Percentiles rank a stretch among this genome's conserved stretches.
phyloP scores from a whole-genome alignment of 208 protist species.

The Wallacemonas rigidus region DNA sequence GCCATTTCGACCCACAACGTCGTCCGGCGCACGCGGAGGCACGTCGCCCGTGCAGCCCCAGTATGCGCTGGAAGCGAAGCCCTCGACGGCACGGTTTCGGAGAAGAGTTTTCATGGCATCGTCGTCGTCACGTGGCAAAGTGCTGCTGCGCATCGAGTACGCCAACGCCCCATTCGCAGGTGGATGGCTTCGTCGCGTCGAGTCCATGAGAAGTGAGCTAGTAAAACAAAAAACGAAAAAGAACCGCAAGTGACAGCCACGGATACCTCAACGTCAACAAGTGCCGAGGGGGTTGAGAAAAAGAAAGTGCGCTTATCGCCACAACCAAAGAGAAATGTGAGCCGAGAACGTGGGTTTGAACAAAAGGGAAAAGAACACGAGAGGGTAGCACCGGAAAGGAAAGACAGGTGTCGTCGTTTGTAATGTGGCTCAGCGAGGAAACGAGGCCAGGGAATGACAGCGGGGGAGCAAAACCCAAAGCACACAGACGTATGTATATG shows the following conservation, averaged over 20 bases:
- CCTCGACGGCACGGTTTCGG: slow-evolving; percentile 40
- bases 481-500: too few species aligned
- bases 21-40: slow-evolving; percentile 74
- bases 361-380: slow-evolving; percentile 20
- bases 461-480: too few species aligned
- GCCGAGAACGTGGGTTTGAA: neutral
- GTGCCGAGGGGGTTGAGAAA: too few species aligned
- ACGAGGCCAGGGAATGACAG: too few species aligned
- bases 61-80: slow-evolving; percentile 84
- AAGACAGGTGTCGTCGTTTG: neutral
- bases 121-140: slow-evolving; percentile 30
- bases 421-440: too few species aligned
- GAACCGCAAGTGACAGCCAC: neutral
- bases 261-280: neutral
- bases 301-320: too few species aligned
- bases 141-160: slow-evolving; percentile 32
- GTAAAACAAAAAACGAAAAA: slow-evolving; percentile 15
- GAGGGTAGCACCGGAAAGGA: slow-evolving; percentile 1
- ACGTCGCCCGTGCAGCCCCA: slow-evolving; percentile 80
- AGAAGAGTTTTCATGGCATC: slow-evolving; percentile 64
- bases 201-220: slow-evolving; percentile 24
- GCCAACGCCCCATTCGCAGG: slow-evolving; percentile 42
- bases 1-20: slow-evolving; percentile 50
- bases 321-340: too few species aligned
- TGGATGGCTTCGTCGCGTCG: slow-evolving; percentile 21